These are phyloP conservation scores for Beta lomatogona DNA, from an alignment of 179 eudicot genomes.

Conservation along the genomic window DNA sequence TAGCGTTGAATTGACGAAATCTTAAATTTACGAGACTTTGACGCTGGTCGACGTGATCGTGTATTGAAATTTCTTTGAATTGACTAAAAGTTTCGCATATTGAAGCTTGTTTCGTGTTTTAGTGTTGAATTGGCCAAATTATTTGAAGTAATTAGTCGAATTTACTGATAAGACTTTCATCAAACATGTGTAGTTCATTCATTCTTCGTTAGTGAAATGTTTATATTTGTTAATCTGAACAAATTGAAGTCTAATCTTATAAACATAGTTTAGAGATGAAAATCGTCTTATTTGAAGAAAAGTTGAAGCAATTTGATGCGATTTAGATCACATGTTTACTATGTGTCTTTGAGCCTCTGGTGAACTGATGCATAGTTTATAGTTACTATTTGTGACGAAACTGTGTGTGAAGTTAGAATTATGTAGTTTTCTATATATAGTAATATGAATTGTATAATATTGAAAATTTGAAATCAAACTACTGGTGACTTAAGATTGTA, in stretches of 20 bases:
- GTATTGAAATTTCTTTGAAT: background rate
- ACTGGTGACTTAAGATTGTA: background rate
- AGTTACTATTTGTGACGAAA: background rate
- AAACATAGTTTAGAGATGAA: background rate
- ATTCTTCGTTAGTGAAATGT: background rate
- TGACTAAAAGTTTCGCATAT: background rate
- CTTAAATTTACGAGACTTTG: background rate
- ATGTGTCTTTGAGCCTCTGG: too few relatives aligned
- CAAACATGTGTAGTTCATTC: constrained; percentile 15
- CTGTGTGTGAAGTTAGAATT: background rate
- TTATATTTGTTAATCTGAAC: background rate
- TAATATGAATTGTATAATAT: background rate
- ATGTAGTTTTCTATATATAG: background rate
- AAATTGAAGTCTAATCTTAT: background rate
- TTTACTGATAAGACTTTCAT: background rate
- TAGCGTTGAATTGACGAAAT: constrained; percentile 11
- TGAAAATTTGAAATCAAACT: background rate
- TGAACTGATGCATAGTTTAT: background rate
- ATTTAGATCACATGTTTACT: background rate
- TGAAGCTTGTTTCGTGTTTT: background rate
- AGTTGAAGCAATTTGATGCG: background rate
- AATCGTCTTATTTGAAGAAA: background rate
- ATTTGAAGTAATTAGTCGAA: background rate
- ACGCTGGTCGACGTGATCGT: background rate
- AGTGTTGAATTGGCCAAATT: background rate